phyloP scores from a whole-genome alignment of 352 stramenopile species.

The Globisporangium abappressorium region DNA sequence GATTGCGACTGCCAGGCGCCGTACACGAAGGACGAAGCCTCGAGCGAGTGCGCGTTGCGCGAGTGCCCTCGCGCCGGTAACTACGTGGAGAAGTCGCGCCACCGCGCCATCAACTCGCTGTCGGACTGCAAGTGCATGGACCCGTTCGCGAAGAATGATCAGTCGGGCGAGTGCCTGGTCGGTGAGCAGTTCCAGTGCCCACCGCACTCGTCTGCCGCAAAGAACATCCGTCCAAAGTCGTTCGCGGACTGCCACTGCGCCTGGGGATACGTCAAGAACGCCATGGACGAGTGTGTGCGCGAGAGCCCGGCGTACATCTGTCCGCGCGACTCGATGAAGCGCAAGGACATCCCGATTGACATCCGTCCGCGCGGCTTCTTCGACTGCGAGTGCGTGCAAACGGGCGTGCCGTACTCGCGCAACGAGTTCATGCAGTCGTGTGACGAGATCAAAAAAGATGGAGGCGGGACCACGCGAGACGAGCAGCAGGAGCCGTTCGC shows the following conservation, averaged over 20 bases:
- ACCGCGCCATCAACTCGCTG: slow-evolving; percentile 44
- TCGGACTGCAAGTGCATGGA: slow-evolving; percentile 64
- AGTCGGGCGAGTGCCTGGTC: slow-evolving; percentile 63
- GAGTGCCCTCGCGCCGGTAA: slow-evolving; percentile 73
- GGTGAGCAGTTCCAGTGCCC: slow-evolving; percentile 32
- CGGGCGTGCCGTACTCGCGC: slow-evolving; percentile 35
- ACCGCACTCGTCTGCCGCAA: slow-evolving; percentile 28
- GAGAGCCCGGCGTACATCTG: slow-evolving; percentile 62
- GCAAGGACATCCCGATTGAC: slow-evolving; percentile 31
- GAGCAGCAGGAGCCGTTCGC: slow-evolving; percentile 23
- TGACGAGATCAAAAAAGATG: slow-evolving; percentile 23
- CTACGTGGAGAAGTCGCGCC: slow-evolving; percentile 54
- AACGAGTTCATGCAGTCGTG: slow-evolving; percentile 64
- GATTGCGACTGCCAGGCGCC: slow-evolving; percentile 75
- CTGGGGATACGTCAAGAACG: slow-evolving; percentile 63
- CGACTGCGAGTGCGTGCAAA: slow-evolving; percentile 66
- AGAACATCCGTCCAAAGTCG: slow-evolving; percentile 33
- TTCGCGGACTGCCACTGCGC: slow-evolving; percentile 75
- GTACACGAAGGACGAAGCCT: slow-evolving; percentile 66
- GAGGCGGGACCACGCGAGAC: slow-evolving; percentile 17
- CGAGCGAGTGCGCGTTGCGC: slow-evolving; percentile 45
- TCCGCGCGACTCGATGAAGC: slow-evolving; percentile 52
- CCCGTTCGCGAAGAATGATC: slow-evolving; percentile 68
- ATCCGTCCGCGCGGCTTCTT: slow-evolving; percentile 57
- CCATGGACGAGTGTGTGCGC: slow-evolving; percentile 39